phyloP scores from a whole-genome alignment of 306 rosid species.

The Fagus sylvatica region DNA sequence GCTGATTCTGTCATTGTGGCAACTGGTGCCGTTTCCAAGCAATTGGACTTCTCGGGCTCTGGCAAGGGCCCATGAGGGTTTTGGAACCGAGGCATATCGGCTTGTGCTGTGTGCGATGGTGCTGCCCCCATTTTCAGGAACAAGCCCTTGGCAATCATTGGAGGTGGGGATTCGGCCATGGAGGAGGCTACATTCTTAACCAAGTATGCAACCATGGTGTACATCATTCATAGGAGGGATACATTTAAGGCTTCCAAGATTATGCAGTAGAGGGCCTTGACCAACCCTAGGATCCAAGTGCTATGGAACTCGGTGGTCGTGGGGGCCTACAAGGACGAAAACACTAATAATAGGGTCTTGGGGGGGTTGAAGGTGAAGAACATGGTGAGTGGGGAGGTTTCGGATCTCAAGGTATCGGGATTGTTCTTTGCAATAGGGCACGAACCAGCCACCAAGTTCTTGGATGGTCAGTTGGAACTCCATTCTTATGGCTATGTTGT shows the following conservation, averaged over 20 bases:
- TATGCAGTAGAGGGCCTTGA: conserved; percentile 69
- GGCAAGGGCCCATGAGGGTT: conserved; percentile 60
- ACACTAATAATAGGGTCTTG: conserved; percentile 32
- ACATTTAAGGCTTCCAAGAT: conserved; percentile 77
- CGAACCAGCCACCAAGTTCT: conserved; percentile 78
- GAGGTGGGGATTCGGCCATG: conserved; percentile 93
- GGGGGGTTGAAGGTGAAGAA: conserved; percentile 76
- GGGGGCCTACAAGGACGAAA: conserved; percentile 52
- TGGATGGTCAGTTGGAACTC: conserved; percentile 65
- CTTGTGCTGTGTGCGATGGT: conserved; percentile 87
- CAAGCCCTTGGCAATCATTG: conserved; percentile 71
- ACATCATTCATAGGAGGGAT: conserved; percentile 75
- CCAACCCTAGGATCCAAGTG: conserved; percentile 65
- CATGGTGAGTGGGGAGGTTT: conserved; percentile 45
- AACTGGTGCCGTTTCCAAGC: conserved; percentile 85
- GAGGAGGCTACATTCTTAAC: conserved; percentile 87
- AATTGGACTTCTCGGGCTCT: conserved; percentile 57
- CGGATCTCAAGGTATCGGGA: conserved; percentile 71
- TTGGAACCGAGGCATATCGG: conserved; percentile 86
- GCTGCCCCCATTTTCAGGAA: conserved; percentile 79
- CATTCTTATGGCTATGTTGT: conserved; percentile 69
- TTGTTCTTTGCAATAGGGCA: conserved; percentile 89
- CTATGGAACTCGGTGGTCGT: conserved; percentile 69
- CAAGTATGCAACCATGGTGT: conserved; percentile 70
- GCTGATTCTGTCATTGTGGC: conserved; percentile 70